A percentile compares a stretch with the other conserved stretches of the same genome.
Conservation (phyloP, 139 green algal species). For the Chlamydomonas eustigma region DNA sequence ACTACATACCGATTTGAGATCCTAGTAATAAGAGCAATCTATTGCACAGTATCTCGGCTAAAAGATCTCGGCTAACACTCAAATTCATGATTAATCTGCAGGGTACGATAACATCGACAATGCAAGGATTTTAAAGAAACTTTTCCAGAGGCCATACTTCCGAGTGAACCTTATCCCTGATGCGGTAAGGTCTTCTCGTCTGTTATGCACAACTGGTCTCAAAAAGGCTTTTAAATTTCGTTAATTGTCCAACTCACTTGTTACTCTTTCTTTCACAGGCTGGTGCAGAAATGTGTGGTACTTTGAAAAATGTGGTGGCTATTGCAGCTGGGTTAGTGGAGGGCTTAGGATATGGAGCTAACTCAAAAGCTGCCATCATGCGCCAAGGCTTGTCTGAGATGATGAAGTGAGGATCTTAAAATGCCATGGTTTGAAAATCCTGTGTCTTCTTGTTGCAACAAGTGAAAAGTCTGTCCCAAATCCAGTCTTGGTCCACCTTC, state of each 20-base stretch:
- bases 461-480: no score
- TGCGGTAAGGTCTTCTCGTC: slow-evolving; percentile 38
- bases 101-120: slow-evolving; percentile 51
- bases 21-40: no score
- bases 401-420: not conserved
- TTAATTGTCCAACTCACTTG: no score
- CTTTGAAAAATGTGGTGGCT: slow-evolving; percentile 80
- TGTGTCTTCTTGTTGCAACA: no score
- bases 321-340: slow-evolving; percentile 68
- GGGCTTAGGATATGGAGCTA: slow-evolving; percentile 57
- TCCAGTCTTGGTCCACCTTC: no score
- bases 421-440: no score
- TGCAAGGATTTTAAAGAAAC: slow-evolving; percentile 47
- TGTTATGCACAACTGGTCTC: no score
- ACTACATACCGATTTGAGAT: no score
- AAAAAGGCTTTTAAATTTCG: no score
- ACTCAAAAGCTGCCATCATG: slow-evolving; percentile 70
- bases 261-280: not conserved
- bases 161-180: slow-evolving; percentile 50
- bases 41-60: no score
- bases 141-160: slow-evolving; percentile 66
- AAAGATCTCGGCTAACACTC: no score
- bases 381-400: slow-evolving; percentile 17
- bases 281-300: slow-evolving; percentile 68
- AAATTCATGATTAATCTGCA: not conserved